Percentiles rank a stretch among this genome's conserved stretches.
phyloP scores from a whole-genome alignment of 768 basidiomycete species.

The Lactifluus pinguis region DNA sequence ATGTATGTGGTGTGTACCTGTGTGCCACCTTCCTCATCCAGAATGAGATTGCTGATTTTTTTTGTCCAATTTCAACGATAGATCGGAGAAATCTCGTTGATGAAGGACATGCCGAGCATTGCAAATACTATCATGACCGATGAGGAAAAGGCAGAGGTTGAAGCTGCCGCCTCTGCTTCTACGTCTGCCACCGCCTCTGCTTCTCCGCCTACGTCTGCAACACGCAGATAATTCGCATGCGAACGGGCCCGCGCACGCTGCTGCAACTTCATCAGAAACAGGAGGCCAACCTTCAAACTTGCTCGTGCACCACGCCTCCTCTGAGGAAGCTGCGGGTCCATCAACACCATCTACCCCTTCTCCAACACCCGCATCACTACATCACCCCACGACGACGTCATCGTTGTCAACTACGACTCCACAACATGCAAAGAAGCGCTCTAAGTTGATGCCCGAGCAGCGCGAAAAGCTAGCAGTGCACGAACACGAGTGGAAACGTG shows the following conservation, averaged over 20 bases:
- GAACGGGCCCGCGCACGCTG: not conserved
- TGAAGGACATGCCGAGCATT: conserved; percentile 86
- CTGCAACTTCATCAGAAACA: not conserved
- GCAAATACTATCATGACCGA: conserved; percentile 85
- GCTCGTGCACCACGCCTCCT: not conserved
- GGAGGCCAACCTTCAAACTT: not conserved
- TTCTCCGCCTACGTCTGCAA: not conserved
- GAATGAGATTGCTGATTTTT: not conserved
- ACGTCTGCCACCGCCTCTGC: not conserved
- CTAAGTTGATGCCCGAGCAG: conserved; percentile 71
- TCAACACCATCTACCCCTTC: not conserved
- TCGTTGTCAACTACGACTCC: not conserved
- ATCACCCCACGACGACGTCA: conserved; percentile 17
- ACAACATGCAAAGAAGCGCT: conserved; percentile 27
- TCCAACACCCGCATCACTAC: conserved; percentile 15
- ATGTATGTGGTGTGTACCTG: too few species aligned
- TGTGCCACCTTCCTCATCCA: not conserved
- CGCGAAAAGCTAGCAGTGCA: conserved; percentile 74
- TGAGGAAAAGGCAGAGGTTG: conserved; percentile 74
- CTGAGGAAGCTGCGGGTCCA: not conserved
- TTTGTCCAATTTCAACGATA: conserved; percentile 24
- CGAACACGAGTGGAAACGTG: conserved; percentile 71
- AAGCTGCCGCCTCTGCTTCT: conserved; percentile 21
- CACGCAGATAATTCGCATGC: not conserved
- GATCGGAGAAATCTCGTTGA: conserved; percentile 95